A percentile compares a stretch with the other conserved stretches of the same genome.
Evolutionary conservation across 495 filamentous ascomycete species (phyloP).

Genomic region (Penicillium crystallinum): DNA sequence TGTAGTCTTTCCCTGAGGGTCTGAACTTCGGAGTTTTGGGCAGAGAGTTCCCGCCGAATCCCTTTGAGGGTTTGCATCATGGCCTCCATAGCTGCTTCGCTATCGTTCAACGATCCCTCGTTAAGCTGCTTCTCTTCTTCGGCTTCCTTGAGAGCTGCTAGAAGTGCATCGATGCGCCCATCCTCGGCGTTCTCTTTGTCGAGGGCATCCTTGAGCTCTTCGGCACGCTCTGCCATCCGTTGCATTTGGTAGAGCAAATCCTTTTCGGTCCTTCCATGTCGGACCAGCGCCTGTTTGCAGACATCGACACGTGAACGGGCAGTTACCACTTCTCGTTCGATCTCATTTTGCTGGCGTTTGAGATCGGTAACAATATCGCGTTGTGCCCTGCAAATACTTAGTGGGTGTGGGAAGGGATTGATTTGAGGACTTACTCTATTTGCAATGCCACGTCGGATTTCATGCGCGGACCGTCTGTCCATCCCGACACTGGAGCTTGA

Average conservation of each 20-base stretch:
- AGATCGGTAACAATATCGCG: conserved; percentile 40
- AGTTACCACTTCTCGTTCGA: conserved; percentile 30
- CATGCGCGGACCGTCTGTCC: conserved; percentile 59
- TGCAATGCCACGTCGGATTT: conserved; percentile 70
- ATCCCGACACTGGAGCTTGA: conserved; percentile 50
- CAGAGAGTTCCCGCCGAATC: conserved; percentile 37
- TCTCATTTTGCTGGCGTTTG: conserved; percentile 29
- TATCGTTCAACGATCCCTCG: conserved; percentile 49
- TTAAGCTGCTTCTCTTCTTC: conserved; percentile 44
- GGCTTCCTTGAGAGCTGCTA: conserved; percentile 45
- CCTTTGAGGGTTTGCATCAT: conserved; percentile 39
- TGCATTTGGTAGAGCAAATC: conserved; percentile 53
- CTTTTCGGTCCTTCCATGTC: conserved; percentile 40
- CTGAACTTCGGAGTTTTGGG: conserved; percentile 35
- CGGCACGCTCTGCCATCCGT: conserved; percentile 51
- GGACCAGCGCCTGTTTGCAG: conserved; percentile 38
- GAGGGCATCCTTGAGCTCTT: conserved; percentile 54
- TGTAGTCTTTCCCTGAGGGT: conserved; percentile 38
- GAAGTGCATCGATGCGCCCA: conserved; percentile 57
- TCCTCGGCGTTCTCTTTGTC: conserved; percentile 56
- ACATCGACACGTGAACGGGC: conserved; percentile 25
- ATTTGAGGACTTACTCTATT: conserved; percentile 44
- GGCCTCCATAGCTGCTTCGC: conserved; percentile 44
- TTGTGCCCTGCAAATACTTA: conserved; percentile 35
- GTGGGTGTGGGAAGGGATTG: not conserved